Evolutionary conservation across 768 basidiomycete genomes (phyloP).

Genomic region (Kwoniella pini): DNA sequence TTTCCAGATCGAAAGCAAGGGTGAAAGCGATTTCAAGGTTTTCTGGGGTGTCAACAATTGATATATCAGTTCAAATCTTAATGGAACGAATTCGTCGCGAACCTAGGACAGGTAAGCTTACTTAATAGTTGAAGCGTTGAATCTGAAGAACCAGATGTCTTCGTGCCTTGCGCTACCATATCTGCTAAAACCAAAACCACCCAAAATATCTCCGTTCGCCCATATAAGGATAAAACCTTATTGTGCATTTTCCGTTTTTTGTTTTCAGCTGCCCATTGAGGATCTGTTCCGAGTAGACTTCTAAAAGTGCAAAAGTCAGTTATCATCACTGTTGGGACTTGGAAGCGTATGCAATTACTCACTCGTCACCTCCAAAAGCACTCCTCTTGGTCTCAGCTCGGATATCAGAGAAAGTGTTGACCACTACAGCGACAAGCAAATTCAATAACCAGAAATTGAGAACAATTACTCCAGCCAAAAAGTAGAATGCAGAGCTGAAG

Average conservation of each 20-base stretch:
- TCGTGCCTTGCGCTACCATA: constrained; percentile 42
- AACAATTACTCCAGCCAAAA: constrained; percentile 77
- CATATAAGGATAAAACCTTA: constrained; percentile 30
- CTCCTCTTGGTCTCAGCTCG: constrained; percentile 81
- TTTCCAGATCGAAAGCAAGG: constrained; percentile 83
- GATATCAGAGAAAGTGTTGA: constrained; percentile 86
- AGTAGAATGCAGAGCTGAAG: constrained; percentile 82
- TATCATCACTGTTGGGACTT: background rate
- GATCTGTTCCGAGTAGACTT: constrained; percentile 31
- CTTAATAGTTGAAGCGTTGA: constrained; percentile 30
- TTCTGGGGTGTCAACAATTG: constrained; percentile 56
- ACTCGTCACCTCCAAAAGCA: constrained; percentile 77
- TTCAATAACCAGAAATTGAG: constrained; percentile 88
- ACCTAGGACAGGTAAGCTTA: constrained; percentile 52
- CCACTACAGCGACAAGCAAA: constrained; percentile 92
- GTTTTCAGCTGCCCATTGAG: constrained; percentile 34
- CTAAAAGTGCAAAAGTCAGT: no score
- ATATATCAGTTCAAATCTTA: background rate
- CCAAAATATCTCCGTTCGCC: constrained; percentile 48
- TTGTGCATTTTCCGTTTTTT: constrained; percentile 24
- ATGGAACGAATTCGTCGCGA: no score
- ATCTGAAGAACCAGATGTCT: constrained; percentile 30
- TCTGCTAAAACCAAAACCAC: constrained; percentile 34
- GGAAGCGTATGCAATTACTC: no score
- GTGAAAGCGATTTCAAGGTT: constrained; percentile 76